Evolutionary conservation across 345 rosid species (phyloP).

Genomic region (Hypericum androsaemum): DNA sequence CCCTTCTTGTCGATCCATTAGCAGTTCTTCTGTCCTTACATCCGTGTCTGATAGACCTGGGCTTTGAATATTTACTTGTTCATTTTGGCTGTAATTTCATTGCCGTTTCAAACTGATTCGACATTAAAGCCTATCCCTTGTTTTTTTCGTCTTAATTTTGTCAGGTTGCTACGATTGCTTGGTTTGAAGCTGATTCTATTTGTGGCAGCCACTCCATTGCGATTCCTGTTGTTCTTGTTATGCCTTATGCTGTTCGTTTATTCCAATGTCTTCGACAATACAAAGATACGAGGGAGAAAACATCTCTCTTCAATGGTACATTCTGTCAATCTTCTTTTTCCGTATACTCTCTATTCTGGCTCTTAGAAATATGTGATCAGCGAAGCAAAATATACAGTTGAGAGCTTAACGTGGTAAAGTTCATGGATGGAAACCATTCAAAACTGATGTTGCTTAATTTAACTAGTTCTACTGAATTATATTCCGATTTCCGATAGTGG

Average conservation of each 20-base stretch:
- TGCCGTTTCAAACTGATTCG: neutral
- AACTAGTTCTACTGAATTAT: too few species aligned
- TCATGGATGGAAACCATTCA: too few species aligned
- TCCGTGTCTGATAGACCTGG: too few species aligned
- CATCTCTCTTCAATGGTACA: conserved; percentile 72
- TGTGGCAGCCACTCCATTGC: conserved; percentile 91
- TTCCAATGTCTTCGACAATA: conserved; percentile 92
- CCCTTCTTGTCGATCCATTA: too few species aligned
- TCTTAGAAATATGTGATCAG: neutral
- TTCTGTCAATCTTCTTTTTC: neutral
- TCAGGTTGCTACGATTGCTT: conserved; percentile 95
- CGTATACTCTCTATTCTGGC: neutral
- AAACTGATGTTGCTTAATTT: conserved; percentile 4
- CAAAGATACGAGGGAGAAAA: conserved; percentile 69
- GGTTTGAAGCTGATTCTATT: conserved; percentile 99
- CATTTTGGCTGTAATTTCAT: neutral
- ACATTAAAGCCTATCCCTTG: conserved; percentile 1
- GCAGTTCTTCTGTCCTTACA: too few species aligned
- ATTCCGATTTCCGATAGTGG: too few species aligned
- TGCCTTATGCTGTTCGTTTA: conserved; percentile 80
- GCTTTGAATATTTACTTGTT: neutral
- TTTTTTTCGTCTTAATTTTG: conserved; percentile 18
- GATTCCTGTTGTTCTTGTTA: conserved; percentile 83
- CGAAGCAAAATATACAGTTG: too few species aligned
- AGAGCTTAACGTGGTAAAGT: too few species aligned